Base-by-base conservation (phyloP, 139 green algal genomes). In the Chlorella ohadii region DNA sequence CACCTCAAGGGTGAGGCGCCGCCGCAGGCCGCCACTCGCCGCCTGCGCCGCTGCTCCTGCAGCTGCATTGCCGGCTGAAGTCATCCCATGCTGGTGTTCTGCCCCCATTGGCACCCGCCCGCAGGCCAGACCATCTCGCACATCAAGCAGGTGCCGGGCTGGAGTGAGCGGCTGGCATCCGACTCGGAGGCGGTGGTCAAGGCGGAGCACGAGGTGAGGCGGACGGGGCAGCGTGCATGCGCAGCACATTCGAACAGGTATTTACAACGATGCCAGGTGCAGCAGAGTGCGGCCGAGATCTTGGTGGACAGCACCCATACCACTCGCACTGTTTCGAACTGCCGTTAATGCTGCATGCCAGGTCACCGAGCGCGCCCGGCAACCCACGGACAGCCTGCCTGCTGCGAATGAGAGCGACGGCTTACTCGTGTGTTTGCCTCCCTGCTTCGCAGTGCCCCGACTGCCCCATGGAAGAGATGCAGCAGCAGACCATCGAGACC, bases 141-240 rank as follows among this genome's bases (percentile, higher is more conserved):
- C 80, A 72, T 85, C 68, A 73, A 68, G 55, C 19, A 71, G 34
- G 80, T 78, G 67, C 67, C 67, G 4, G 67, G 68, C 34, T 85
- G 80, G 80, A 85, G 28, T n/a, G 80, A 79, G 55, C 27, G 34
- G 25, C 80, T 85, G 38, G 80, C 80, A 4, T 79, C 68, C 5
- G 80, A 85, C 20, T 38, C 68, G 4, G 80, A 85, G 71, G 68
- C 80, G 25, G 36, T 85, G 33, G 68, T 85, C 56, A 85, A 85
- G 71, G 80, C 80, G 27, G 80, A 85, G 68, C 68, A 38, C 11
- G 67, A 78, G 4, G 76, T 82, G 59, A 82, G 76, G 20, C 16
- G 72, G 17, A 17, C 2, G 44, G 44, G 11, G 11, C 44, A 6
- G 44, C 44, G 6, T 11, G 44, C 44, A 6, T n/a, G n/a, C n/a